phyloP scores from a whole-genome alignment of 306 rosid genomes.

The Rubus idaeus region DNA sequence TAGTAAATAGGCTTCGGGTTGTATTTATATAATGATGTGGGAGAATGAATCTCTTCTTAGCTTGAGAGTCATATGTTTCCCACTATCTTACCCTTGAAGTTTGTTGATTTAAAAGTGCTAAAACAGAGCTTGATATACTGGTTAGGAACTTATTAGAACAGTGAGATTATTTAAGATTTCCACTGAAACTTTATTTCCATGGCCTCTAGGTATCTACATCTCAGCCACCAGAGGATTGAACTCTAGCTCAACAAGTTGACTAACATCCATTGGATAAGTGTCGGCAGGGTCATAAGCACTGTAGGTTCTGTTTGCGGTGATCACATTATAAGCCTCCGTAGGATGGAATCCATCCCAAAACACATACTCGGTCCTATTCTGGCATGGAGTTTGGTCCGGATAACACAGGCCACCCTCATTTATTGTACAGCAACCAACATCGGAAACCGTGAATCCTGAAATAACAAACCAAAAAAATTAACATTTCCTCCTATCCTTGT shows the following conservation, averaged over 20 bases:
- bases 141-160: no score
- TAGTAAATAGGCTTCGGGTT: no score
- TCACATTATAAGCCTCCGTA: constrained; percentile 32
- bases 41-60: no score
- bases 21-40: no score
- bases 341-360: constrained; percentile 56
- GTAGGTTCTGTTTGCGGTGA: constrained; percentile 22
- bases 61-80: no score
- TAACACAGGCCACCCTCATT: constrained; percentile 32
- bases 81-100: no score
- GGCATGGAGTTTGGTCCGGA: constrained; percentile 30
- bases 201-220: no score
- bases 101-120: no score
- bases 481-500: background rate
- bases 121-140: no score
- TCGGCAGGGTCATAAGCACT: background rate
- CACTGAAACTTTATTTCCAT: no score
- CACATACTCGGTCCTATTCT: constrained; percentile 42
- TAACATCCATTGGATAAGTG: constrained; percentile 40
- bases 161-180: no score
- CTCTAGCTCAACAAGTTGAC: constrained; percentile 23
- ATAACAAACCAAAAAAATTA: background rate
- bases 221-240: background rate
- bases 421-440: constrained; percentile 34
- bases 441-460: constrained; percentile 36